A percentile compares a stretch with the other conserved stretches of the same genome.
These are phyloP conservation scores for Trichoderma erinaceum DNA, from an alignment of 495 filamentous ascomycete genomes.

Conservation along the genomic window DNA sequence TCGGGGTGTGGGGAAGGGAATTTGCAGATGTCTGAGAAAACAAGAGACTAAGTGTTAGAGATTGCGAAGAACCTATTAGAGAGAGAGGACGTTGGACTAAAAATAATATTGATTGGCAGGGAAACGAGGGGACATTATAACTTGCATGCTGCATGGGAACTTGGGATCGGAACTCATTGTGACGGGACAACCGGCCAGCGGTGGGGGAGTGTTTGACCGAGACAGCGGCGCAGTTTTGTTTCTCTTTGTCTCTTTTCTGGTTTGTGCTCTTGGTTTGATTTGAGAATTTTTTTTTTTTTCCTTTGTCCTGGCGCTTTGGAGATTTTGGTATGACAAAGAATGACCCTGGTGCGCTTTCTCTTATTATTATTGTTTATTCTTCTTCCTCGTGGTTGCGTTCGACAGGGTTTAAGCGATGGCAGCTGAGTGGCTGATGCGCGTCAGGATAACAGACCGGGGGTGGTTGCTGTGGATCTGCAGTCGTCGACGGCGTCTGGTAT, in stretches of 20 bases:
- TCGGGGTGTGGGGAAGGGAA: slow-evolving; percentile 77
- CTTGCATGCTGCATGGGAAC: slow-evolving; percentile 60
- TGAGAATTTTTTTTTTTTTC: neutral
- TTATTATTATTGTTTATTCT: no score
- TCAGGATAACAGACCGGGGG: neutral
- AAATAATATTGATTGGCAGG: neutral
- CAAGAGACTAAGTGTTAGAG: slow-evolving; percentile 19
- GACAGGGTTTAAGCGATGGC: neutral
- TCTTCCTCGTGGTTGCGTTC: no score
- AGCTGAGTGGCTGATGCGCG: neutral
- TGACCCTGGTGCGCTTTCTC: no score
- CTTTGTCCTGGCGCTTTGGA: neutral
- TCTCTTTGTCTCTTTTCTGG: neutral
- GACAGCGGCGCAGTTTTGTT: neutral
- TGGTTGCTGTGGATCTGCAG: neutral
- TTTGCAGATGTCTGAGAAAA: slow-evolving; percentile 58
- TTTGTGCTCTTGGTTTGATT: neutral
- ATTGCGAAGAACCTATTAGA: neutral
- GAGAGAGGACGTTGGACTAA: neutral
- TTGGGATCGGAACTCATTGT: slow-evolving; percentile 37
- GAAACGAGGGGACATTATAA: slow-evolving; percentile 3
- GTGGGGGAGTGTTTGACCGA: neutral
- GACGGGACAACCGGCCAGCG: slow-evolving; percentile 13
- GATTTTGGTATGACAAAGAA: no score
- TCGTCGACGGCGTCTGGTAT: no score